Base-by-base conservation (phyloP, 768 basidiomycete species). In the Cantharellus anzutake region DNA sequence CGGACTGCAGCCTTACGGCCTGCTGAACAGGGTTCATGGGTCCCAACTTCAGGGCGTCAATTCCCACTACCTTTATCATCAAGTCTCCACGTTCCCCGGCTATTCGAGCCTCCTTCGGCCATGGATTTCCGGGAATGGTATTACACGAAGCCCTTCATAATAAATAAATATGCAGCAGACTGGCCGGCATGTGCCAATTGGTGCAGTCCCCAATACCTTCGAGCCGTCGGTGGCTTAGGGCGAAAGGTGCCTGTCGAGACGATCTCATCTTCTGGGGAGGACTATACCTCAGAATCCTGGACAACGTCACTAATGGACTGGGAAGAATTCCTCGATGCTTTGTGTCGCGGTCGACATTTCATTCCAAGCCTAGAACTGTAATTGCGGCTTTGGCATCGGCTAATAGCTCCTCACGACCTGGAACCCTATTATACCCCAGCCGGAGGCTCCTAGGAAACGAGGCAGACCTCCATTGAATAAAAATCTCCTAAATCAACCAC, bases 101-200 rank as follows among this genome's bases (percentile, higher is more conserved):
- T 81, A 2, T 56, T 66, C 4, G 56, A 70, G 2, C 73, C 80
- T 2, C 86, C 86, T 2, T 82, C 82, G 7, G 68, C 87, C 59
- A 63, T 73, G 11, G 63, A 74, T 2, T 86, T 87, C 65, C 75
- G 77, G 61, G 68, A 69, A 5, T 65, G 65, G 29, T 68, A 73
- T 52, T 72, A 72, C 52, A 66, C 67, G 5, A 60, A 64, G 0
- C 93, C 96, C 0, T 96, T 98, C 70, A 76, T 94, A 48, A 62
- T 97, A 34, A 76, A 76, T 7, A 74, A 74, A 2, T 83, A 77
- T 70, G 78, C 81, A 4, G 60, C 59, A 34, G 71, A 80, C 56
- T 98, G 92, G 92, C 85, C 89, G 3, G 94, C 94, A 1, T 64
- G 88, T 62, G 74, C 71, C 5, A 76, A 80, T 3, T 98, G 94